phyloP scores from a whole-genome alignment of 208 protist genomes.

The Perkinsela sp. region DNA sequence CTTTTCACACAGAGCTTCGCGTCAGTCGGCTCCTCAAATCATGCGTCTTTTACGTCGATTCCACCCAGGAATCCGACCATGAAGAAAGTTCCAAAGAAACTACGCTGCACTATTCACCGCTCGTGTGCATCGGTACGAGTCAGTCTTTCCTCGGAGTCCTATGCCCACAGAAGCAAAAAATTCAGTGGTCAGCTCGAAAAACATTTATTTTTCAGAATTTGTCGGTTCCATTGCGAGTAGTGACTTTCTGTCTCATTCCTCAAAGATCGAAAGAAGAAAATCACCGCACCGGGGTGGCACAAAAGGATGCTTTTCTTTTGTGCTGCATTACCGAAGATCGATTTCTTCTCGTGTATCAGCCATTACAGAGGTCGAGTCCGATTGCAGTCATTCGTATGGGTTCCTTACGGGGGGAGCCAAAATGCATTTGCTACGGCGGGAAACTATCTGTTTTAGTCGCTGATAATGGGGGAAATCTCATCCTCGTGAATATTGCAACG shows the following conservation, averaged over 20 bases:
- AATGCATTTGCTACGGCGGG: neutral
- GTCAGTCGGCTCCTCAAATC: too few relatives aligned
- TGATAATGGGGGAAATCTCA: neutral
- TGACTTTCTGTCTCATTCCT: neutral
- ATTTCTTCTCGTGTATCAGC: neutral
- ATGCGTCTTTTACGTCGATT: too few relatives aligned
- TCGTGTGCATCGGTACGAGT: too few relatives aligned
- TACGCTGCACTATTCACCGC: too few relatives aligned
- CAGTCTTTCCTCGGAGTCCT: too few relatives aligned
- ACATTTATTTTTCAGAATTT: neutral
- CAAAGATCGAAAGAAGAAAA: too few relatives aligned
- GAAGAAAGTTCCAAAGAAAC: too few relatives aligned
- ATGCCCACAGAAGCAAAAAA: too few relatives aligned
- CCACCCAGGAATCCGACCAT: too few relatives aligned
- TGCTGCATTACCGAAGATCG: neutral
- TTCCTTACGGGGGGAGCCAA: neutral
- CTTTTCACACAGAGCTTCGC: too few relatives aligned
- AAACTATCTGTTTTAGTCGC: neutral
- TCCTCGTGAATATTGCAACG: neutral
- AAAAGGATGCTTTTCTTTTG: neutral
- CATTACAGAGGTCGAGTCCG: neutral
- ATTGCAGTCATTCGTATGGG: neutral
- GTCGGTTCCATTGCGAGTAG: neutral
- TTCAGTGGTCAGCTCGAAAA: neutral
- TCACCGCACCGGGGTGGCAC: neutral